Conservation (phyloP, 2,329 filamentous ascomycete genomes). For the Clonostachys rosea region DNA sequence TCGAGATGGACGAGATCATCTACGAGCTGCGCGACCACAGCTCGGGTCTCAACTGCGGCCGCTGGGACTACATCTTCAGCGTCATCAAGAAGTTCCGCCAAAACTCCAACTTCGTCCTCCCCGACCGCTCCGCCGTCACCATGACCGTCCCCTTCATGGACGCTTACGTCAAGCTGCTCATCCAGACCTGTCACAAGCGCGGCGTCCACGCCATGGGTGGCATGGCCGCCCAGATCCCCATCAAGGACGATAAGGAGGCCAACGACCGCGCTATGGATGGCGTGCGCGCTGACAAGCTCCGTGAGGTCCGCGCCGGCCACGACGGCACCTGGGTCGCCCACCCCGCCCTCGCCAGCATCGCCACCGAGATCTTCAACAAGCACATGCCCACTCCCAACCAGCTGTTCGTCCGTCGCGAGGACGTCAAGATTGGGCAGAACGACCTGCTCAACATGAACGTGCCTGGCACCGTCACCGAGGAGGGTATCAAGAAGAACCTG, state of each 20-base stretch:
- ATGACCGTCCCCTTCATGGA: conserved; percentile 99
- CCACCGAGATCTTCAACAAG: conserved; percentile 91
- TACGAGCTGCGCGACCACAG: conserved; percentile 97
- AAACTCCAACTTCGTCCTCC: conserved; percentile 87
- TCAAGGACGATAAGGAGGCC: conserved; percentile 87
- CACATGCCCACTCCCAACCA: conserved; percentile 99
- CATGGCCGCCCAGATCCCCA: conserved; percentile 98
- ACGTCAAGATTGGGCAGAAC: conserved; percentile 79
- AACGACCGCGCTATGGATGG: conserved; percentile 94
- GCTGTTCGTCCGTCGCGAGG: conserved; percentile 84
- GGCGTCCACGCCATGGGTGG: conserved; percentile 99
- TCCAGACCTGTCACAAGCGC: conserved; percentile 95
- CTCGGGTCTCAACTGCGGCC: conserved; percentile 93
- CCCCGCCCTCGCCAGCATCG: conserved; percentile 83
- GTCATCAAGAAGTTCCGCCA: conserved; percentile 99
- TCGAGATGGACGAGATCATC: conserved; percentile 99
- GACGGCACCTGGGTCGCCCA: conserved; percentile 98
- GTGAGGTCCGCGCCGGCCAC: conserved; percentile 91
- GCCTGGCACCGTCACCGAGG: conserved; percentile 86
- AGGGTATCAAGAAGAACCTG: conserved; percentile 94
- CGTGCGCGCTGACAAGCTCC: conserved; percentile 91
- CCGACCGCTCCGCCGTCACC: conserved; percentile 84
- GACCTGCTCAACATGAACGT: conserved; percentile 98
- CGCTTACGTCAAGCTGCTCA: conserved; percentile 89
- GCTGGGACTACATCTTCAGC: conserved; percentile 99